Percentiles rank a stretch among this genome's conserved stretches.
Conservation (phyloP, 2,329 filamentous ascomycete genomes). For the Fusarium zealandicum region DNA sequence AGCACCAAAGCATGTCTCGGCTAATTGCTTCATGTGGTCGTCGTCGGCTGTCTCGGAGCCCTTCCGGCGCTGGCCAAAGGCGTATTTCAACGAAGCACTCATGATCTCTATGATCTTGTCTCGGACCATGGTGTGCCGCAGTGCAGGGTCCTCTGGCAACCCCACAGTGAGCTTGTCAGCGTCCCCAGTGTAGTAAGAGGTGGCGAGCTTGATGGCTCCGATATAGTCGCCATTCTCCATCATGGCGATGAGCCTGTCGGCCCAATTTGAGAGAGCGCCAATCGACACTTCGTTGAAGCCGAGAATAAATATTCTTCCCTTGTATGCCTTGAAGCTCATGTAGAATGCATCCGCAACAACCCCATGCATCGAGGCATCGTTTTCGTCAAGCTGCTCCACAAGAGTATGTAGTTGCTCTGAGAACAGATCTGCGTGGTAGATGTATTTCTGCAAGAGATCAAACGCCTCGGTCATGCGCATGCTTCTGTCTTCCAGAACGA, state of each 20-base stretch:
- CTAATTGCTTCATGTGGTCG: constrained; percentile 75
- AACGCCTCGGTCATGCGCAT: constrained; percentile 95
- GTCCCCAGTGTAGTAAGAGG: constrained; percentile 88
- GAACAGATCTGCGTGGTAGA: constrained; percentile 90
- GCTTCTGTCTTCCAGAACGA: constrained; percentile 88
- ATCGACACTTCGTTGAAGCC: constrained; percentile 95
- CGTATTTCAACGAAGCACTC: constrained; percentile 87
- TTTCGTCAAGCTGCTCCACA: constrained; percentile 87
- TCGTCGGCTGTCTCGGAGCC: constrained; percentile 56
- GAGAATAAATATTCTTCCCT: constrained; percentile 88
- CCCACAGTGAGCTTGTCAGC: constrained; percentile 95
- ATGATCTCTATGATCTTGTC: constrained; percentile 95
- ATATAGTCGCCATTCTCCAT: constrained; percentile 99
- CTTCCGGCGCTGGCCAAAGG: constrained; percentile 72
- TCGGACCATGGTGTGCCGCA: constrained; percentile 81
- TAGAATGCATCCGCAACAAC: constrained; percentile 97
- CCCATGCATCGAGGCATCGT: constrained; percentile 89
- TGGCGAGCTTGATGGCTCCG: constrained; percentile 86
- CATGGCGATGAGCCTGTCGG: constrained; percentile 87
- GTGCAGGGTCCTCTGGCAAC: constrained; percentile 79
- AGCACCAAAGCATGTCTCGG: constrained; percentile 82
- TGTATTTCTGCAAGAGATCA: constrained; percentile 88
- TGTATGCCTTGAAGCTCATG: constrained; percentile 97
- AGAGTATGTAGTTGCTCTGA: constrained; percentile 83
- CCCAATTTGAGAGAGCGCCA: constrained; percentile 95